A percentile compares a stretch with the other conserved stretches of the same genome.
phyloP scores from a whole-genome alignment of 345 rosid genomes.

The Odontarrhena argentea region DNA sequence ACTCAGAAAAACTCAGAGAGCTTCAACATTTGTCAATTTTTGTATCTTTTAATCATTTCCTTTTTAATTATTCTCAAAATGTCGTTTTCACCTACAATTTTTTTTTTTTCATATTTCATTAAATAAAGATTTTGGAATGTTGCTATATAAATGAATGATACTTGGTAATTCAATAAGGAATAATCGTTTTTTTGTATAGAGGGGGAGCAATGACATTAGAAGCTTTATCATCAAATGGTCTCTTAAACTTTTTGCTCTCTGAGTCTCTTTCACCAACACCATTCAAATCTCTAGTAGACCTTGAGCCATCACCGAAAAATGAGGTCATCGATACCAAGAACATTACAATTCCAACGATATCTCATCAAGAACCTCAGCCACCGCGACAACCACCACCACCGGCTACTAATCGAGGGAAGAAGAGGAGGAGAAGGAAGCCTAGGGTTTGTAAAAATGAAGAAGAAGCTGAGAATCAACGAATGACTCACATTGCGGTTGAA shows the following conservation, averaged over 20 bases:
- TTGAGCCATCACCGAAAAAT: constrained; percentile 35
- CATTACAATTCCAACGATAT: background rate
- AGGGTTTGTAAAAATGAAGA: constrained; percentile 80
- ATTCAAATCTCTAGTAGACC: constrained; percentile 42
- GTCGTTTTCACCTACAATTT: constrained; percentile 33
- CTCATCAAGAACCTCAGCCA: constrained; percentile 26
- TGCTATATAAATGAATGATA: constrained; percentile 34
- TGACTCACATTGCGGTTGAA: constrained; percentile 92
- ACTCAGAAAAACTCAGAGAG: constrained; percentile 32
- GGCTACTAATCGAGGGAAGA: constrained; percentile 55
- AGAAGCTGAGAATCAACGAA: constrained; percentile 86
- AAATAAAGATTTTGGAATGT: constrained; percentile 17
- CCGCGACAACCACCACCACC: constrained; percentile 19
- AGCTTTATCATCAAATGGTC: constrained; percentile 68
- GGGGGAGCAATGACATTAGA: constrained; percentile 54
- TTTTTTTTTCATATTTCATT: background rate
- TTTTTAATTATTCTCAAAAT: constrained; percentile 18
- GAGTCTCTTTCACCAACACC: constrained; percentile 71
- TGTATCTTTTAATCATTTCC: constrained; percentile 27
- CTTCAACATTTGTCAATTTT: constrained; percentile 36
- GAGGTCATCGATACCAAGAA: constrained; percentile 22
- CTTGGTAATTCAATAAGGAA: constrained; percentile 32
- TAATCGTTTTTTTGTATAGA: background rate
- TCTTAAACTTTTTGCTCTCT: constrained; percentile 60
- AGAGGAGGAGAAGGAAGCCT: constrained; percentile 69